Base-by-base conservation (phyloP, 1,139 yeast genomes). In the Blastobotrys buckinghamii region DNA sequence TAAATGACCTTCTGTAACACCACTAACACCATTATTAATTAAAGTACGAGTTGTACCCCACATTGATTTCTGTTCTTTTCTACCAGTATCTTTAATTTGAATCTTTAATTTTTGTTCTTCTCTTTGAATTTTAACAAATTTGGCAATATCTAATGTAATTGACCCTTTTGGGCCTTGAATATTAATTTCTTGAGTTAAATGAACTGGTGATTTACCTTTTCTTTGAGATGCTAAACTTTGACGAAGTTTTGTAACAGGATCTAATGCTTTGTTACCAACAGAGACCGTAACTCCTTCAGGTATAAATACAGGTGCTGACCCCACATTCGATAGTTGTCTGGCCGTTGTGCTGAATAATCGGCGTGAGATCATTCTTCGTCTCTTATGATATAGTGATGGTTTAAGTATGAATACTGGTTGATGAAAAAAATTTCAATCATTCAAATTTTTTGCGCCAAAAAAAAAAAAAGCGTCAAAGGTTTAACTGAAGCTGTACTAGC, bases 11-110 rank as follows among this genome's bases (percentile, higher is more conserved):
- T 90, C 97, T 39, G 88, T 79, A 33, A 89, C 95, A 44, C 99
- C 99, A 44, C 78, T 73, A 36, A 92, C 75, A 59, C 84, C 79
- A 68, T 92, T 92, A 60, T 81, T 80, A 45, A 94, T 67, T 52
- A 84, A 74, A 0, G 95, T 78, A 62, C 98, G 78, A 44, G 86
- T 77, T 8, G 98, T 92, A 13, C 98, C 99, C 98, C 98, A 94
- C 79, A 92, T 80, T 33, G 94, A 74, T 55, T 84, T 79, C 70
- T 94, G 98, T 48, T 79, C 43, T 61, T 79, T 83, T 60, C 78
- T 74, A 1, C 66, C 65, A 6, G 82, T 73, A 61, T 86, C 76
- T 32, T 71, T 67, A 6, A 92, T 87, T 1, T 70, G 55, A 1
- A 92, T 82, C 7, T 62, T 60, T 16, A 86, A 64, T 50, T 71